These are phyloP conservation scores for Botrytis medusae DNA, from an alignment of 2,329 filamentous ascomycete genomes.

Conservation along the genomic window DNA sequence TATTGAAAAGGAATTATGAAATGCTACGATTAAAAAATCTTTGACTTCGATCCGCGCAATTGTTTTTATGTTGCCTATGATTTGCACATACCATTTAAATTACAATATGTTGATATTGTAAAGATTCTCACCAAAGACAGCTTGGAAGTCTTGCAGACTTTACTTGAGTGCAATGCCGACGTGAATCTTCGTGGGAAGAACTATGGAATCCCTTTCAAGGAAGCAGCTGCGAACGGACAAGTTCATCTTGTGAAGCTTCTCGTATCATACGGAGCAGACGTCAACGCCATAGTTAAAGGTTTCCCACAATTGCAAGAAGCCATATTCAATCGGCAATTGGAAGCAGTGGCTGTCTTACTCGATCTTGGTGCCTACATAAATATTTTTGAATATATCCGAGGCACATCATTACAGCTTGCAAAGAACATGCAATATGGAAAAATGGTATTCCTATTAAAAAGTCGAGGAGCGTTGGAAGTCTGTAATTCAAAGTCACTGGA, in stretches of 20 bases:
- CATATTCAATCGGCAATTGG: background rate
- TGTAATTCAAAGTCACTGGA: background rate
- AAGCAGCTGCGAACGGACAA: background rate
- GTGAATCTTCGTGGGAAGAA: background rate
- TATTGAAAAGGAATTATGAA: background rate
- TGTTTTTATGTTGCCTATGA: too few relatives aligned
- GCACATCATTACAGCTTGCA: background rate
- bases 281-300: background rate
- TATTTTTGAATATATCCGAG: background rate
- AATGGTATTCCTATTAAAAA: background rate
- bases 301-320: fast-evolving
- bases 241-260: background rate
- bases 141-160: background rate
- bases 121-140: too few relatives aligned
- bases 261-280: background rate
- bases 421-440: background rate
- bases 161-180: background rate
- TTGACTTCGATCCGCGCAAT: too few relatives aligned
- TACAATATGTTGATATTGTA: too few relatives aligned
- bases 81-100: too few relatives aligned
- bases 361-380: background rate
- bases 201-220: background rate
- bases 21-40: background rate
- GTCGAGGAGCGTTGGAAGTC: background rate
- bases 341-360: background rate